phyloP scores from a whole-genome alignment of 371 early-diverging fungal species.

The Haplosporangium sp. region DNA sequence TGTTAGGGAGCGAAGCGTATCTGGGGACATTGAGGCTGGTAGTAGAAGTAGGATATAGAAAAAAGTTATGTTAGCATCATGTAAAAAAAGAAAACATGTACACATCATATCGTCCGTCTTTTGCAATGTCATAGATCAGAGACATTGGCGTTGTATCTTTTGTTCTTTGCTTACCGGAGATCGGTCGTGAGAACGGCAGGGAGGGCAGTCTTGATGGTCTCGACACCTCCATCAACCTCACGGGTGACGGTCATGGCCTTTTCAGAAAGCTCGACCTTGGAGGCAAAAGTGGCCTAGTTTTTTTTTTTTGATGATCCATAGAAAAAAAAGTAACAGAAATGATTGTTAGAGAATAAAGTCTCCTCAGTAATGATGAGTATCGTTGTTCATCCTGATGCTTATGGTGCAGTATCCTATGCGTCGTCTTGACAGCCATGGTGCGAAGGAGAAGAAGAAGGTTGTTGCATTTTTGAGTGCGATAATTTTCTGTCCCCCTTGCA shows the following conservation, averaged over 20 bases:
- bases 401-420: not conserved
- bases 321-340: not conserved
- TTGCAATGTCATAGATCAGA: not conserved
- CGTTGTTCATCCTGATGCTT: not conserved
- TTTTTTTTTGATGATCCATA: not conserved
- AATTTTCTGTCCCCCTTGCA: not conserved
- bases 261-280: conserved; percentile 86
- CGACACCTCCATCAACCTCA: conserved; percentile 98
- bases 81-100: not conserved
- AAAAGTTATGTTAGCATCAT: not conserved
- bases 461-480: not conserved
- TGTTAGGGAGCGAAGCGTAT: conserved; percentile 94
- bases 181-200: conserved; percentile 98
- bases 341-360: not conserved
- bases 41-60: not conserved
- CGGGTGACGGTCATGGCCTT: conserved; percentile 86
- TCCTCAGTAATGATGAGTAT: not conserved
- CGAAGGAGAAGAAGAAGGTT: no score
- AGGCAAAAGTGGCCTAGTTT: conserved; percentile 93
- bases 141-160: not conserved
- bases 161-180: conserved; percentile 75
- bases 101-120: not conserved
- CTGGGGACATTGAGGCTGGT: conserved; percentile 93
- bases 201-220: conserved; percentile 85
- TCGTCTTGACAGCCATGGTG: no score